Conservation (phyloP, 371 early-diverging fungal genomes). For the Rhizomucor miehei region DNA sequence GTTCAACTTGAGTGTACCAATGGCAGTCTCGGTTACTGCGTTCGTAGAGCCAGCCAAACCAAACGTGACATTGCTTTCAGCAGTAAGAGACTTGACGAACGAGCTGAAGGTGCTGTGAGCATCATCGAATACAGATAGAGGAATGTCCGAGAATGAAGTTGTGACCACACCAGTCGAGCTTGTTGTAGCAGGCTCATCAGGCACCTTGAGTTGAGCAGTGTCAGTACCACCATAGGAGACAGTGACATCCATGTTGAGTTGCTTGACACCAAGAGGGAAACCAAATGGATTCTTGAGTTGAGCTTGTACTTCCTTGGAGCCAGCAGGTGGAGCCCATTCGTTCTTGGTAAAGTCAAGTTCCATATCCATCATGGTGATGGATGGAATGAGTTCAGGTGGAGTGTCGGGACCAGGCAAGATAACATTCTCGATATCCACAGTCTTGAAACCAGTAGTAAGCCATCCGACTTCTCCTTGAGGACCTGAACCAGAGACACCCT, state of each 20-base stretch:
- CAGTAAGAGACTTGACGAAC: conserved; percentile 50
- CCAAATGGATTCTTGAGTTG: conserved; percentile 58
- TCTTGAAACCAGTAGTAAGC: conserved; percentile 55
- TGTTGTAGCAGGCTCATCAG: conserved; percentile 46
- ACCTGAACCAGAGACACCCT: conserved; percentile 53
- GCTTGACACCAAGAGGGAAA: conserved; percentile 53
- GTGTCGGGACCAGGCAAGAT: conserved; percentile 27
- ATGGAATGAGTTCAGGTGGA: conserved; percentile 16
- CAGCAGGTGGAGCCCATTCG: conserved; percentile 48
- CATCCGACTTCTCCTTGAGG: conserved; percentile 53
- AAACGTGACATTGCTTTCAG: conserved; percentile 36
- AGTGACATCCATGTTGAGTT: conserved; percentile 45
- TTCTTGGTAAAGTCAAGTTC: conserved; percentile 54
- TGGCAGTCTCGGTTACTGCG: conserved; percentile 50
- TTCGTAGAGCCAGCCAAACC: conserved; percentile 48
- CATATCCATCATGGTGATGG: conserved; percentile 43
- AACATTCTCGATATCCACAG: conserved; percentile 50
- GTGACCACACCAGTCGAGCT: conserved; percentile 33
- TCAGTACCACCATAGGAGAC: conserved; percentile 25
- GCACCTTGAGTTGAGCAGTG: conserved; percentile 48
- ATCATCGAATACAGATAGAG: conserved; percentile 34
- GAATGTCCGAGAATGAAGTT: conserved; percentile 46
- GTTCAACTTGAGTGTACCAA: conserved; percentile 46
- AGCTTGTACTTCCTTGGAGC: conserved; percentile 47
- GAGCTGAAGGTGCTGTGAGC: conserved; percentile 32